These are phyloP conservation scores for Suillus paluster DNA, from an alignment of 768 basidiomycete genomes.

Conservation along the genomic window DNA sequence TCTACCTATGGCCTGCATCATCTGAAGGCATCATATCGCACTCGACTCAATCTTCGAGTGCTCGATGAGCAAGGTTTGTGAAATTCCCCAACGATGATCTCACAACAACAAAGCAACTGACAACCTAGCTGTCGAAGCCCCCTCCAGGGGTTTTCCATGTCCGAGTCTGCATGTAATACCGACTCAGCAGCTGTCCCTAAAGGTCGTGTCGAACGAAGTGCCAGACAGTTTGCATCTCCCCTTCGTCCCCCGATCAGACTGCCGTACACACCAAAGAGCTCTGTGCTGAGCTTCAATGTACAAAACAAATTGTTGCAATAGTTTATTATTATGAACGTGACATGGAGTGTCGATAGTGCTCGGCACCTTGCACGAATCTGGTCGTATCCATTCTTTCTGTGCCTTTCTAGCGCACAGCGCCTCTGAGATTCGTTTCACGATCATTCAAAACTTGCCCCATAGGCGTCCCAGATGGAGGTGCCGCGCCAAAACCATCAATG, in stretches of 20 bases:
- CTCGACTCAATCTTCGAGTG: too few species aligned
- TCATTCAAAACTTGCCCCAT: constrained; percentile 37
- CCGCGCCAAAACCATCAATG: constrained; percentile 44
- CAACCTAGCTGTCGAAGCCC: not conserved
- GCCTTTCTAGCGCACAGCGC: not conserved
- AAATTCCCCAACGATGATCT: too few species aligned
- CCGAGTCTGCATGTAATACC: not conserved
- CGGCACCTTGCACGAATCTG: not conserved
- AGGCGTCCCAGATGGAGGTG: constrained; percentile 44
- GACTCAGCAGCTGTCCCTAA: not conserved
- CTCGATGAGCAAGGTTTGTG: too few species aligned
- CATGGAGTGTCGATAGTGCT: not conserved
- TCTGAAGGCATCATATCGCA: too few species aligned
- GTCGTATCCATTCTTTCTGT: too few species aligned
- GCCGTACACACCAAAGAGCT: not conserved
- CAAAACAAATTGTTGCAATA: not conserved
- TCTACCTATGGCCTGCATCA: too few species aligned
- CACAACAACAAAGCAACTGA: too few species aligned
- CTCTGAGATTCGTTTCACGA: not conserved
- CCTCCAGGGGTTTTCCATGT: not conserved
- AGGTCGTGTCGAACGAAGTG: not conserved
- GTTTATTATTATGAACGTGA: not conserved
- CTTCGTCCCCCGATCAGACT: not conserved
- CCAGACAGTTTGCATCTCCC: not conserved
- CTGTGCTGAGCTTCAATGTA: not conserved